Evolutionary conservation across 306 rosid species (phyloP), one percentile per base, ranked within the genome.

Genomic region (Glycine latifolia): DNA sequence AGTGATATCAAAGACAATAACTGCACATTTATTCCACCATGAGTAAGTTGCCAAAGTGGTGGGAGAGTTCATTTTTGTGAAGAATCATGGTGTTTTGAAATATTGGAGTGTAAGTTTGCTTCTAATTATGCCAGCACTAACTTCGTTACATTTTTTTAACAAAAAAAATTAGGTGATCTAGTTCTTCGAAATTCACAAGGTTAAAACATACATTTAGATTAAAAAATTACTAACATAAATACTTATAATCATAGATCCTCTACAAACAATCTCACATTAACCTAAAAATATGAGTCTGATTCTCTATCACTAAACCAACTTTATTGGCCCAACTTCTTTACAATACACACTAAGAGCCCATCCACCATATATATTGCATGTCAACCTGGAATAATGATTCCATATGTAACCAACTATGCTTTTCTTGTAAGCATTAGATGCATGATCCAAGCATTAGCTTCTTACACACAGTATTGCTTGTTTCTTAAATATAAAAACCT

Each of bases 31-130:
- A 75, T 54, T 77, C 81, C 79, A 85, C 74, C 79, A 59, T 55
- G 86, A 80, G 75, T 53, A 71, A 61, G 44, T 76, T 72, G 17
- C 50, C 46, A 48, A 77, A 77, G 77, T 73, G 60, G 80, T 80
- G 83, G 67, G 50, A 15, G 65, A 56, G 54, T 65, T 75, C 10
- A 48, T 59, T 81, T 78, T 75, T 68, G 11, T 17, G 0, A 74
- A 70, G 75, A 83, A 82, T 86, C 72, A 79, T 82, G 70, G 8
- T 79, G 83, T 60, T 59, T 83, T 83, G 70, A 80, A 81, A 68
- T 73, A 81, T 79, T 79, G 78, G 76, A 70, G 63, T 56, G 67
- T 26, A 75, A 70, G 71, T 62, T 60, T 76, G 87, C 76, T 71
- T 65, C 73, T 76, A 73, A 80, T 85, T 43, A 84, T 87, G 52